Evolutionary conservation across 139 green algal species (phyloP).

Genomic region (Tetradesmus lagerheimii): DNA sequence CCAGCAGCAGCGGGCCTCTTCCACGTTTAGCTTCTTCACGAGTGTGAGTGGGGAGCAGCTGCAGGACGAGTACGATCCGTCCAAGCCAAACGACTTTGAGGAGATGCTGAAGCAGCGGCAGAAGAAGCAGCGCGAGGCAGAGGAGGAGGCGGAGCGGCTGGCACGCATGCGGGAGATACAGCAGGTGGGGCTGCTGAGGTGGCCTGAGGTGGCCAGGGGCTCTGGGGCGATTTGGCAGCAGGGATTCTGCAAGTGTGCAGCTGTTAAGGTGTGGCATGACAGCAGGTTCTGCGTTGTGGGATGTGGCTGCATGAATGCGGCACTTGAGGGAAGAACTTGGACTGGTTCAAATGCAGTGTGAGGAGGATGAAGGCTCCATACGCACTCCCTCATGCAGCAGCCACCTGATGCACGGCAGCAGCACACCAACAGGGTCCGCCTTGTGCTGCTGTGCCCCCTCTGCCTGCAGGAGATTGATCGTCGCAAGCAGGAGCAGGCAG

Average conservation of each 20-base stretch:
- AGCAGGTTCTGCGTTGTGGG: no score
- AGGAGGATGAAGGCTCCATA: no score
- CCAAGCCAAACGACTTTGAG: conserved; percentile 94
- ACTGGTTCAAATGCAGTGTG: no score
- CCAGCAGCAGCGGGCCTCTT: not conserved
- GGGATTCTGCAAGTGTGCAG: no score
- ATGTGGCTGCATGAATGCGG: no score
- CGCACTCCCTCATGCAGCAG: no score
- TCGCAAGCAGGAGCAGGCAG: conserved; percentile 42
- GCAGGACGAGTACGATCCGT: conserved; percentile 92
- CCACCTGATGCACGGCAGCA: no score
- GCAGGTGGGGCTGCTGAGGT: conserved; percentile 54
- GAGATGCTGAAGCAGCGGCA: conserved; percentile 15
- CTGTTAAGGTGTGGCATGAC: no score
- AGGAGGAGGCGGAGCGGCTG: conserved; percentile 78
- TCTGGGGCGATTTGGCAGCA: no score
- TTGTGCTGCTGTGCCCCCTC: not conserved
- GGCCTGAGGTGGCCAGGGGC: not conserved
- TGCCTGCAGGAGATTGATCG: conserved; percentile 56
- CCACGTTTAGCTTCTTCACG: conserved; percentile 42
- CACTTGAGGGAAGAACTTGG: no score
- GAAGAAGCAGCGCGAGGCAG: conserved; percentile 68
- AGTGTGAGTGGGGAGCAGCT: conserved; percentile 21
- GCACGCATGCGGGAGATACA: conserved; percentile 71
- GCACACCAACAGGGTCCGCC: no score